Percentiles rank a stretch among this genome's conserved stretches.
These are phyloP conservation scores for Pseudopithomyces chartarum DNA, from an alignment of 2,329 filamentous ascomycete genomes.

Conservation along the genomic window DNA sequence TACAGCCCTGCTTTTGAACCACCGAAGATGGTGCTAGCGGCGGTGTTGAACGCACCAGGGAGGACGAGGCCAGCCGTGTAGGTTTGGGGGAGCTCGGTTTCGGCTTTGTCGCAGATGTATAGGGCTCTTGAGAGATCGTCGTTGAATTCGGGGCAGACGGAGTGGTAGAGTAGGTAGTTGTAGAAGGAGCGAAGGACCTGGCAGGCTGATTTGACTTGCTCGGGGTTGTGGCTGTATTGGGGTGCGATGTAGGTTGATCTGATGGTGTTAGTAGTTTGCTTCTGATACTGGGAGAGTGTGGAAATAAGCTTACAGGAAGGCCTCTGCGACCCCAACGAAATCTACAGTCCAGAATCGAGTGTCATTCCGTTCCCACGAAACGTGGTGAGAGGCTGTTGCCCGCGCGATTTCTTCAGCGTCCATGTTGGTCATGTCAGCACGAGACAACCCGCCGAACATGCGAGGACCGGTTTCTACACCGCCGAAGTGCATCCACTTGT, in stretches of 20 bases:
- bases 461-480: slow-evolving; percentile 70
- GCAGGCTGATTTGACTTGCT: slow-evolving; percentile 63
- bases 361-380: slow-evolving; percentile 55
- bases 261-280: slow-evolving; percentile 35
- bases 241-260: slow-evolving; percentile 61
- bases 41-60: slow-evolving; percentile 82
- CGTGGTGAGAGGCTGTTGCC: slow-evolving; percentile 66
- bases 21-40: slow-evolving; percentile 71
- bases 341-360: slow-evolving; percentile 75
- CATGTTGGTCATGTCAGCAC: slow-evolving; percentile 65
- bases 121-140: slow-evolving; percentile 70
- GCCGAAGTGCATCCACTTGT: slow-evolving; percentile 80
- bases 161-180: slow-evolving; percentile 82
- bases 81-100: slow-evolving; percentile 68
- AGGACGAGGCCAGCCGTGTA: slow-evolving; percentile 58
- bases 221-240: slow-evolving; percentile 57
- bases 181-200: slow-evolving; percentile 83
- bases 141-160: slow-evolving; percentile 81
- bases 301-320: slow-evolving; percentile 68
- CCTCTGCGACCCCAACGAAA: slow-evolving; percentile 76
- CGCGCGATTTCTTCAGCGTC: slow-evolving; percentile 68
- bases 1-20: slow-evolving; percentile 55
- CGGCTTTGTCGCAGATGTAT: slow-evolving; percentile 68
- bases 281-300: neutral
- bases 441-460: slow-evolving; percentile 67